phyloP scores from a whole-genome alignment of 2,329 filamentous ascomycete genomes.

The Aulographum hederae region DNA sequence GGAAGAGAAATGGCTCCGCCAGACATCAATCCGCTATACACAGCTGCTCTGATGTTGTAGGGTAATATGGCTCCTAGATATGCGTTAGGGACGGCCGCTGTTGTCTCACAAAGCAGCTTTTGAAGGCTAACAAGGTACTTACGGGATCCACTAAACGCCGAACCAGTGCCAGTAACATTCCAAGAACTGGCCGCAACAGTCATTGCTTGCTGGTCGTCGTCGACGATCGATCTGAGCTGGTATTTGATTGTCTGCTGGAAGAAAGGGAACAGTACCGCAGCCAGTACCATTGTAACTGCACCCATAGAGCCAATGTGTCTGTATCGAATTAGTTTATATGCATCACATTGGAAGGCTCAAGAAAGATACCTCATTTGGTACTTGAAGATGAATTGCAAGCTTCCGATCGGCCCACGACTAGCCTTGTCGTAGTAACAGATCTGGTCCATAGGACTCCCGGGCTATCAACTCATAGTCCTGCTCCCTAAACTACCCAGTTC shows the following conservation, averaged over 20 bases:
- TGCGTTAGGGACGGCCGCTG: not conserved
- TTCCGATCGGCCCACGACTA: not conserved
- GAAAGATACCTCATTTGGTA: too few species aligned
- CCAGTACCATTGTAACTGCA: not conserved
- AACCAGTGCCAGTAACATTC: too few species aligned
- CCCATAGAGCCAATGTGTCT: not conserved
- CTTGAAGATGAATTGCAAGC: too few species aligned
- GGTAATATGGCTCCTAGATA: not conserved
- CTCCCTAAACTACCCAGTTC: too few species aligned
- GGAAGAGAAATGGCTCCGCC: not conserved
- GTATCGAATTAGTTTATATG: too few species aligned
- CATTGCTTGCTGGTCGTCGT: not conserved
- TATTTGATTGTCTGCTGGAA: not conserved
- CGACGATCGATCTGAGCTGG: not conserved
- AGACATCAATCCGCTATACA: not conserved
- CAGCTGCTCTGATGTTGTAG: not conserved
- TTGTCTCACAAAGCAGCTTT: not conserved
- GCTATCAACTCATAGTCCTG: too few species aligned
- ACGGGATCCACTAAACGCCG: not conserved
- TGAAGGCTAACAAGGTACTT: not conserved
- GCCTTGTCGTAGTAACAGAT: not conserved
- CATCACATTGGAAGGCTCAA: too few species aligned
- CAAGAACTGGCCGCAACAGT: not conserved
- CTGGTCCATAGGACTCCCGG: not conserved
- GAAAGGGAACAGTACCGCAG: not conserved